These are phyloP conservation scores for Helenozyma baotianmanensis DNA, from an alignment of 805 yeast species.

Conservation along the genomic window DNA sequence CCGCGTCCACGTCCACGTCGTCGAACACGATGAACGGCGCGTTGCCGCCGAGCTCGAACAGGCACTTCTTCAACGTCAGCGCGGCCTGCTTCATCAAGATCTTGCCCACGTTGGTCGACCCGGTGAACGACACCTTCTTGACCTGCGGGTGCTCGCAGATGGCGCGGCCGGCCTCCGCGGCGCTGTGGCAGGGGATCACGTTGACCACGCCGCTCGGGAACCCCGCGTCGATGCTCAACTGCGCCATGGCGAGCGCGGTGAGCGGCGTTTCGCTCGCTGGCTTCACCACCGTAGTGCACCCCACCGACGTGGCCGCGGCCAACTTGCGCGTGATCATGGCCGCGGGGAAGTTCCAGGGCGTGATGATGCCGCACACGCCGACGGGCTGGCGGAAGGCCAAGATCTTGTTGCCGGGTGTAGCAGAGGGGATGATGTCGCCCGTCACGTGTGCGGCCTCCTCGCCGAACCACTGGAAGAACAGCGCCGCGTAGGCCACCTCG, in stretches of 20 bases:
- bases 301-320: constrained; percentile 77
- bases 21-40: constrained; percentile 20
- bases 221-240: constrained; percentile 61
- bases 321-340: constrained; percentile 74
- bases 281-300: constrained; percentile 72
- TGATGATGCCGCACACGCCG: constrained; percentile 73
- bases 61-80: constrained; percentile 15
- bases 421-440: constrained; percentile 64
- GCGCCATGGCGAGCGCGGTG: constrained; percentile 64
- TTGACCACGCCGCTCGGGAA: constrained; percentile 68
- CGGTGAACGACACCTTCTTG: constrained; percentile 17
- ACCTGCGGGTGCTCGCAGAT: constrained; percentile 37
- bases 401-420: constrained; percentile 45
- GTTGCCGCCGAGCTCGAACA: constrained; percentile 19
- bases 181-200: constrained; percentile 46
- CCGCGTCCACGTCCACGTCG: constrained; percentile 16
- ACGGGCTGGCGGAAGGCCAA: constrained; percentile 67
- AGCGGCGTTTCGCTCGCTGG: constrained; percentile 77
- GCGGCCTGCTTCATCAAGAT: constrained; percentile 16
- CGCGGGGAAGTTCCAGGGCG: constrained; percentile 84
- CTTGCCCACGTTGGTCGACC: constrained; percentile 19
- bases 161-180: constrained; percentile 47
- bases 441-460: constrained; percentile 71
- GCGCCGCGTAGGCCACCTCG: constrained; percentile 62
- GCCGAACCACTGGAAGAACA: constrained; percentile 86